These are phyloP conservation scores for Alternaria sp. DNA, from an alignment of 2,329 filamentous ascomycete species.

Conservation along the genomic window DNA sequence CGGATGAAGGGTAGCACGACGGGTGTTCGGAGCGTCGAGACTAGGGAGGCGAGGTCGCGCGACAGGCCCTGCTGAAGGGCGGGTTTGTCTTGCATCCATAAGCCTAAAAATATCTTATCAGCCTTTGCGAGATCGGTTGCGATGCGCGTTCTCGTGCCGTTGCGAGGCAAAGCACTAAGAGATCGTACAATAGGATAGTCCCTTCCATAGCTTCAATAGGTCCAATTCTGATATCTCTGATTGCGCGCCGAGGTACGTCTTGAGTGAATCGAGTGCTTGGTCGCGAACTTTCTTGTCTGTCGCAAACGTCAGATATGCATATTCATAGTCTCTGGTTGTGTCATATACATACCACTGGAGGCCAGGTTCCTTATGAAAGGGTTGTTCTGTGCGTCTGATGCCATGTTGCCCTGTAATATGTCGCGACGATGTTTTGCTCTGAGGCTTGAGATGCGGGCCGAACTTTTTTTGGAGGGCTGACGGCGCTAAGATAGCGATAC, in stretches of 20 bases:
- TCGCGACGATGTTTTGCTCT: conserved; percentile 13
- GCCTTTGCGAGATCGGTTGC: conserved; percentile 5
- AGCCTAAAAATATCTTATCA: conserved; percentile 57
- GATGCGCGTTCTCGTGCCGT: neutral
- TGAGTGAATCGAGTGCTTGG: conserved; percentile 77
- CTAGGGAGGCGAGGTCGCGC: conserved; percentile 75
- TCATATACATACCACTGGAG: conserved; percentile 72
- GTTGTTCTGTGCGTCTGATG: conserved; percentile 57
- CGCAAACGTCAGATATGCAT: conserved; percentile 20
- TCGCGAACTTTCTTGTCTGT: conserved; percentile 80
- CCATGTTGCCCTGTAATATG: conserved; percentile 34
- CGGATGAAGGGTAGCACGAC: conserved; percentile 56
- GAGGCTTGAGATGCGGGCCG: conserved; percentile 14
- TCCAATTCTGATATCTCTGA: conserved; percentile 71
- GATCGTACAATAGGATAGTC: conserved; percentile 79
- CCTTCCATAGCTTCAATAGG: conserved; percentile 90
- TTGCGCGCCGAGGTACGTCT: conserved; percentile 75
- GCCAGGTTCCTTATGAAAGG: conserved; percentile 85
- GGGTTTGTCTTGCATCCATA: conserved; percentile 93
- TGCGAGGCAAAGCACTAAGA: neutral
- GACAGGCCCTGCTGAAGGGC: conserved; percentile 86
- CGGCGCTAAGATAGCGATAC: conserved; percentile 27
- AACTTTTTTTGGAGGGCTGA: conserved; percentile 36
- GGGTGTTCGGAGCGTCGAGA: conserved; percentile 64
- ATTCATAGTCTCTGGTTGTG: too few relatives aligned